Conservation (phyloP, 306 rosid genomes). For the Ormosia semicastrata region DNA sequence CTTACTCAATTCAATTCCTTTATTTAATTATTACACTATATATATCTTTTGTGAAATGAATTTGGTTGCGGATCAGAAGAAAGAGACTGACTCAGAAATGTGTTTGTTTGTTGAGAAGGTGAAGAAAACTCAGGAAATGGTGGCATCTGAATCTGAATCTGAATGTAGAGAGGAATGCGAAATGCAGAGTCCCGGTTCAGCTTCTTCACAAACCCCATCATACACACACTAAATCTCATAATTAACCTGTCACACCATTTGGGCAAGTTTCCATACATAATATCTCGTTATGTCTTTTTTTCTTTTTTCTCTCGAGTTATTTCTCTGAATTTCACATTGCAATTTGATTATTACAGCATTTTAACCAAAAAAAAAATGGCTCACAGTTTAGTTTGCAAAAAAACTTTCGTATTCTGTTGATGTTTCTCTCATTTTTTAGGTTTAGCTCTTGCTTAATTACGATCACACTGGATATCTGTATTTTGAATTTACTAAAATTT, state of each 20-base stretch:
- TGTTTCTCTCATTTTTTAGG: not conserved
- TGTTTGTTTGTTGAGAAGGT: constrained; percentile 32
- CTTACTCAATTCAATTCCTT: no score
- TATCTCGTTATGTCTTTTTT: constrained; percentile 45
- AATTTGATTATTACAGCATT: not conserved
- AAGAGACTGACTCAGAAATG: not conserved
- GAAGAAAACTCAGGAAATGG: constrained; percentile 41
- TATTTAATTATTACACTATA: no score
- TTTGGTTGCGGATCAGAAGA: not conserved
- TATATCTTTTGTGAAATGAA: not conserved
- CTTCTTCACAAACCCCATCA: constrained; percentile 41
- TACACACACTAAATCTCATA: constrained; percentile 26
- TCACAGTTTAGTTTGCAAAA: not conserved
- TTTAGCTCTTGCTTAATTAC: no score
- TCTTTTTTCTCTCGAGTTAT: not conserved
- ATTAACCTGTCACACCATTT: not conserved
- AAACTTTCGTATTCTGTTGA: not conserved
- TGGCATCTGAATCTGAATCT: constrained; percentile 29
- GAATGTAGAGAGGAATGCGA: constrained; percentile 51
- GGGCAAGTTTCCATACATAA: constrained; percentile 39
- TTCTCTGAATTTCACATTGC: not conserved
- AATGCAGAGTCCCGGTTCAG: constrained; percentile 49
- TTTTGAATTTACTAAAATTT: no score
- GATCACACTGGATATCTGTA: no score
- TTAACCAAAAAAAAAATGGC: constrained; percentile 9